phyloP scores from a whole-genome alignment of 2,329 filamentous ascomycete species.

The Gnomoniopsis smithogilvyi region DNA sequence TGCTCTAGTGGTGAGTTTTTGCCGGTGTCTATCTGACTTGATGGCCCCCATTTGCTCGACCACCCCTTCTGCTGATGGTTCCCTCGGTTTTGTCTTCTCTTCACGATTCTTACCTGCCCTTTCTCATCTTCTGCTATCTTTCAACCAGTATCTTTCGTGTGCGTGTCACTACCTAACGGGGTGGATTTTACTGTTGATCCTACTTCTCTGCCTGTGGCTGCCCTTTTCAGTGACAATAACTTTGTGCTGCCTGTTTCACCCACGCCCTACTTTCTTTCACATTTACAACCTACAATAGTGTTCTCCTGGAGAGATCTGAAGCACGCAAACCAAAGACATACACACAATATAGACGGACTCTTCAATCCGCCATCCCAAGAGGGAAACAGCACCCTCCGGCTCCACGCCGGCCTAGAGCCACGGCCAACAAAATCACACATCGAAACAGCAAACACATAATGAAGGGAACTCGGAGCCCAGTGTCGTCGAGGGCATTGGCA shows the following conservation, averaged over 20 bases:
- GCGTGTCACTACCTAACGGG: not conserved
- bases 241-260: not conserved
- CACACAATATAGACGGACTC: not conserved
- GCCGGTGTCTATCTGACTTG: not conserved
- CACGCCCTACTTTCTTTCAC: not conserved
- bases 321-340: not conserved
- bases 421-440: conserved; percentile 1
- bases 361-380: conserved; percentile 4
- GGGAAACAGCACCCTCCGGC: conserved; percentile 2
- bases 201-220: conserved; percentile 6
- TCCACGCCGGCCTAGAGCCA: conserved; percentile 10
- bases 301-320: conserved; percentile 2
- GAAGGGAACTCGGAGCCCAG: not conserved
- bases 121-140: not conserved
- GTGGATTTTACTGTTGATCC: conserved; percentile 9
- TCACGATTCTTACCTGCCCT: not conserved
- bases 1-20: not conserved
- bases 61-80: not conserved
- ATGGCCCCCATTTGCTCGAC: not conserved
- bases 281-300: not conserved
- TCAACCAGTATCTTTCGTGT: conserved; percentile 1
- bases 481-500: conserved; percentile 7
- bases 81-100: conserved; percentile 7
- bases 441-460: conserved; percentile 1
- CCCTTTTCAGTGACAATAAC: not conserved